Conservation (phyloP, 2,329 filamentous ascomycete genomes). For the Tolypocladium ovalisporum region DNA sequence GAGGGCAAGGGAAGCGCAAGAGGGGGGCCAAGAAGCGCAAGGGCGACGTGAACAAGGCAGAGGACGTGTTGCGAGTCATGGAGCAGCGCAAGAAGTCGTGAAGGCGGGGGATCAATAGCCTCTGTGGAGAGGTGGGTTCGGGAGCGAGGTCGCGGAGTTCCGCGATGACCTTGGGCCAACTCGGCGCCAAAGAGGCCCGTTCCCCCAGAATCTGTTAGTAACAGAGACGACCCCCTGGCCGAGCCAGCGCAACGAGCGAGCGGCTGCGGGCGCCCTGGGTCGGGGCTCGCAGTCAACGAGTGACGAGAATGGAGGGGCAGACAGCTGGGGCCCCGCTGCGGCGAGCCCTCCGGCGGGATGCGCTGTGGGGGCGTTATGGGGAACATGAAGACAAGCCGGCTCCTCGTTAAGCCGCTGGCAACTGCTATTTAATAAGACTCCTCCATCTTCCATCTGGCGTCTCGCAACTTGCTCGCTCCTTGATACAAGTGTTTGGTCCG, state of each 20-base stretch:
- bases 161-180: background rate
- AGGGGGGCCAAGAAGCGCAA: slow-evolving; percentile 65
- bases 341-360: background rate
- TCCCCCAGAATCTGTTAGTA: background rate
- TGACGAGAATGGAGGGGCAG: background rate
- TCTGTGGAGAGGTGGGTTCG: background rate
- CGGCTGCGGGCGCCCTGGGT: background rate
- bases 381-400: background rate
- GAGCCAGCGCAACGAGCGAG: background rate
- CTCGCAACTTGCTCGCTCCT: background rate
- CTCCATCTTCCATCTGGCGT: background rate
- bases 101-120: slow-evolving; percentile 1
- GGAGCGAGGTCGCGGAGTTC: background rate
- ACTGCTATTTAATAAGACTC: background rate
- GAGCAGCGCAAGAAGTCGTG: slow-evolving; percentile 41
- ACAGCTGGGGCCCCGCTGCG: background rate
- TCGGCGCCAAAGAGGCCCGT: background rate
- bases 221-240: background rate
- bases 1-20: slow-evolving; percentile 50
- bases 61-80: slow-evolving; percentile 71
- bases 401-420: background rate
- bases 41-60: slow-evolving; percentile 66
- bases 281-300: too few relatives aligned
- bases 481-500: background rate
- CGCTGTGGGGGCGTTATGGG: too few relatives aligned